Evolutionary conservation across 2,329 filamentous ascomycete species (phyloP).

Genomic region (Diaporthe sp.): DNA sequence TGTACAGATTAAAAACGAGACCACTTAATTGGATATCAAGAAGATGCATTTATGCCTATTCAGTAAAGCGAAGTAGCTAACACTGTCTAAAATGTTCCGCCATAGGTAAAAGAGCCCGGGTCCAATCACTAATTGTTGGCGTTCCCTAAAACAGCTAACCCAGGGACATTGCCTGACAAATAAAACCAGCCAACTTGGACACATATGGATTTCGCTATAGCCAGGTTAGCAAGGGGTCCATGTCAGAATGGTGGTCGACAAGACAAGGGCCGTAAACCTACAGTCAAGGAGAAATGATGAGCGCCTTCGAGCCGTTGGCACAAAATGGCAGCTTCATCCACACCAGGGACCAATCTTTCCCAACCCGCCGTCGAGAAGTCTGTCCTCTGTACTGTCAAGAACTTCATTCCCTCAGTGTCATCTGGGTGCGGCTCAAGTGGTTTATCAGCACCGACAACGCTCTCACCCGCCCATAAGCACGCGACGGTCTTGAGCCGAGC

Average conservation of each 20-base stretch:
- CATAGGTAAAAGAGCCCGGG: background rate
- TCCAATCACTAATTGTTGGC: background rate
- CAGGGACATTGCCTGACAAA: background rate
- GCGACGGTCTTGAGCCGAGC: background rate
- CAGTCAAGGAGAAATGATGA: slow-evolving; percentile 9
- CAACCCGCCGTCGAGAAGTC: background rate
- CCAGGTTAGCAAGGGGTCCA: background rate
- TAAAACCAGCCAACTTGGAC: background rate
- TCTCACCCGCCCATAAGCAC: background rate
- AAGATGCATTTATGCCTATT: no score
- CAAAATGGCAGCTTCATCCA: background rate
- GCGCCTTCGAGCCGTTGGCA: background rate
- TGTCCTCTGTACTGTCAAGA: background rate
- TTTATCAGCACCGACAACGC: background rate
- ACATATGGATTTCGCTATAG: slow-evolving; percentile 2
- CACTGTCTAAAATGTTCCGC: no score
- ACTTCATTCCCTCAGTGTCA: slow-evolving; percentile 10
- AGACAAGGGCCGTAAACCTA: background rate
- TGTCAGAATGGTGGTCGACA: background rate
- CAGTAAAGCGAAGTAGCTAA: no score
- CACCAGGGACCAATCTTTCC: background rate
- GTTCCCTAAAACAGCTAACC: background rate
- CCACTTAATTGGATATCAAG: no score
- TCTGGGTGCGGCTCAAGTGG: background rate
- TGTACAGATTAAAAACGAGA: no score